Evolutionary conservation across 1,284 basidiomycete species (phyloP), one percentile per base, ranked within the genome.

Genomic region (Moesziomyces aphidis): DNA sequence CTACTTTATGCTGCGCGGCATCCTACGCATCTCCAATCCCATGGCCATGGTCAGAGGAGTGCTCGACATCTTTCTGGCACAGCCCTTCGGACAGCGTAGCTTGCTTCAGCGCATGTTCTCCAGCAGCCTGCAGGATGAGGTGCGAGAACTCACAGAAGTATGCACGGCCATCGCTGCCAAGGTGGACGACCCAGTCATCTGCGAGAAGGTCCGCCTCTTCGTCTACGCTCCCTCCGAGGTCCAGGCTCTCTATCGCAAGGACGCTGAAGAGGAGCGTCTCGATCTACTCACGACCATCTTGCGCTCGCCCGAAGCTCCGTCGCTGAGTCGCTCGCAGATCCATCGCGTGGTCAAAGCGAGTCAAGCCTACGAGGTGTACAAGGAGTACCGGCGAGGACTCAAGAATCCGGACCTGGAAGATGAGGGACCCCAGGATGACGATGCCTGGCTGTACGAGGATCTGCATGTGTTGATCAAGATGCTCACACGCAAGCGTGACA

Each of bases 61-160:
- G 3, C 88, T 99, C 59, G 97, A 99, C 81, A 89, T 99, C 43
- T 99, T 99, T 87, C 89, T 98, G n/a, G 97, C 96, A 1, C 91
- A 95, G 80, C 97, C 97, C 1, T 99, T 99, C 83, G 96, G 96
- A 9, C 93, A 94, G 6, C 90, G 90, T 71, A 95, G 93, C 84
- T 88, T 99, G 28, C 54, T 79, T 48, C 73, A 79, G 47, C 94
- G 93, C 60, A 97, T 99, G 94, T 97, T 97, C 85, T 94, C 93
- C 0, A 92, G 92, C 65, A 94, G 92, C 0, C 86, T 99, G 49
- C 89, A 91, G 19, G 96, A 98, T 83, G 96, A 98, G 83, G 92
- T 93, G 43, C 91, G 90, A 64, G 89, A 89, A 5, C 86, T 99
- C 21, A 89, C 91, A 82, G 93, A 92, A 60, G 93, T 98, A 68